Conservation (phyloP, 2,329 filamentous ascomycete genomes). For the Eutypella sp. region DNA sequence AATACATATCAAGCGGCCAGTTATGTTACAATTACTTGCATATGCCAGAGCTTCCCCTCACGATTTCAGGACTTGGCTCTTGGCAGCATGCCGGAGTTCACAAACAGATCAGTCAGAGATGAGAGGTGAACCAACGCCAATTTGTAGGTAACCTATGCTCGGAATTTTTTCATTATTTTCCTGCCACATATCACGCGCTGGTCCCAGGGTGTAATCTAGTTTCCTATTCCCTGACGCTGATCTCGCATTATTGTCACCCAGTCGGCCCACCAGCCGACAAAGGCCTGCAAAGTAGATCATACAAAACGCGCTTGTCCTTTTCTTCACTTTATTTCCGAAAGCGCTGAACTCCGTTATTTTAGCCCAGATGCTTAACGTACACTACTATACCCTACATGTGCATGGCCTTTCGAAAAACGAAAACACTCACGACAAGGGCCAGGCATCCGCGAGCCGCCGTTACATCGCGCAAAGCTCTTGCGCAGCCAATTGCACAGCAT, state of each 20-base stretch:
- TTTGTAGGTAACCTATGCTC: not conserved
- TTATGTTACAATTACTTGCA: not conserved
- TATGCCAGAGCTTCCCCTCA: not conserved
- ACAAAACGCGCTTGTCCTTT: not conserved
- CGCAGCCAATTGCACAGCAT: not conserved
- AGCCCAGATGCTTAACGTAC: not conserved
- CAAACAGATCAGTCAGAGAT: no score
- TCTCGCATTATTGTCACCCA: not conserved
- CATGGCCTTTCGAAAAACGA: conserved; percentile 15
- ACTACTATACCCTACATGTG: conserved; percentile 6
- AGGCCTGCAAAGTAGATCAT: not conserved
- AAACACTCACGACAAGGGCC: conserved; percentile 16
- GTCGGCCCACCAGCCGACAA: not conserved
- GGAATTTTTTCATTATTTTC: not conserved
- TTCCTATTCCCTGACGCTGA: not conserved
- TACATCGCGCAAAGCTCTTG: conserved; percentile 11
- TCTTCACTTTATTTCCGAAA: not conserved
- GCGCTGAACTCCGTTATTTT: not conserved
- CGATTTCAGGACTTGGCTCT: not conserved
- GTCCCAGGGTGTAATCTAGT: not conserved
- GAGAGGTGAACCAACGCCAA: no score
- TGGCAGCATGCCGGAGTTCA: not conserved
- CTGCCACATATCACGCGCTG: not conserved
- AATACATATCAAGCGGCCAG: not conserved
- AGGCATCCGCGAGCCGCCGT: conserved; percentile 20